Evolutionary conservation across 2,329 filamentous ascomycete genomes (phyloP).

Genomic region (Colletotrichum musae): DNA sequence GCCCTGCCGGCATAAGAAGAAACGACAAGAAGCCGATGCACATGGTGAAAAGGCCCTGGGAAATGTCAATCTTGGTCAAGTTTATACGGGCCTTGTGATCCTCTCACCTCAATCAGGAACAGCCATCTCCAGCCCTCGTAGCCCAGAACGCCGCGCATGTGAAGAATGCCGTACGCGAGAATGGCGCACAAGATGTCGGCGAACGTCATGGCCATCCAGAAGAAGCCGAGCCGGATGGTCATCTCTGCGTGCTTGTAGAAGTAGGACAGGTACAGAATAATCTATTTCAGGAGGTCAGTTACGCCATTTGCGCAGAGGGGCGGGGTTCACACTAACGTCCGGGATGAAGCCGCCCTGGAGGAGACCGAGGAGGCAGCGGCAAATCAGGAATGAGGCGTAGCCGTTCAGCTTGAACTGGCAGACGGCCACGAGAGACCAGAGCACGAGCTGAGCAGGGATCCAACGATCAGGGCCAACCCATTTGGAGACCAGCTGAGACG

Average conservation of each 20-base stretch:
- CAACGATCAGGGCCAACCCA: constrained; percentile 62
- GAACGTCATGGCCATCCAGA: constrained; percentile 57
- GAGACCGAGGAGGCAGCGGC: constrained; percentile 51
- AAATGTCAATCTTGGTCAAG: constrained; percentile 41
- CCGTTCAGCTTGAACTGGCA: constrained; percentile 56
- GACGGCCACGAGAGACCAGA: constrained; percentile 65
- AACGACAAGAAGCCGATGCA: constrained; percentile 67
- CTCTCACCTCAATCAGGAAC: constrained; percentile 64
- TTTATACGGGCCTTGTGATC: too few relatives aligned
- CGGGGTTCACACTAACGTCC: constrained; percentile 46
- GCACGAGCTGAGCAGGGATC: constrained; percentile 70
- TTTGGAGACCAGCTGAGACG: constrained; percentile 70
- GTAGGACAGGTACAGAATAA: constrained; percentile 60
- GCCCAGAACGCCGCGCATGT: constrained; percentile 54
- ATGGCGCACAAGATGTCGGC: constrained; percentile 57
- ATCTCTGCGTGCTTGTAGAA: constrained; percentile 60
- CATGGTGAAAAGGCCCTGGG: constrained; percentile 56
- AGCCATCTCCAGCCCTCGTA: constrained; percentile 63
- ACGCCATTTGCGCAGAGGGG: not conserved
- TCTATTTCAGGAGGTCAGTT: constrained; percentile 32
- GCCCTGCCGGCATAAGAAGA: constrained; percentile 68
- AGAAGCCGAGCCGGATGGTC: constrained; percentile 56
- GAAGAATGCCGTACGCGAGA: constrained; percentile 57
- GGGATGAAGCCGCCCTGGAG: constrained; percentile 58
- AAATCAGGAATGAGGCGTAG: constrained; percentile 50